A percentile compares a stretch with the other conserved stretches of the same genome.
These are phyloP conservation scores for Populus simonii DNA, from an alignment of 345 rosid genomes.

Conservation along the genomic window DNA sequence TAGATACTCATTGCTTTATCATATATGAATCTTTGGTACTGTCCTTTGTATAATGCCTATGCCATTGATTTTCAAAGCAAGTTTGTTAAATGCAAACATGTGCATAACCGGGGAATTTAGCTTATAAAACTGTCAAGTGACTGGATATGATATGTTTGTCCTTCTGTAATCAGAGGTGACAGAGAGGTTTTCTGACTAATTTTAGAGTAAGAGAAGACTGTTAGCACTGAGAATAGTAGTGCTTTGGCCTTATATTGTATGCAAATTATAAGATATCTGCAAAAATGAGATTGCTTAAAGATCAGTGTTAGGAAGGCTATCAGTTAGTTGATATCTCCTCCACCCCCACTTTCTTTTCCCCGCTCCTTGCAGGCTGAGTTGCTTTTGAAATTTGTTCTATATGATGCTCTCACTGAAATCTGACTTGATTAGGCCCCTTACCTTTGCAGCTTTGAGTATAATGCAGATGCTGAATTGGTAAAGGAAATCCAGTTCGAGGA, in stretches of 20 bases:
- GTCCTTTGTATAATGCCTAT: neutral
- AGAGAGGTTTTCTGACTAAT: neutral
- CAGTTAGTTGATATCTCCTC: neutral
- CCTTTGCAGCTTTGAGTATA: constrained; percentile 68
- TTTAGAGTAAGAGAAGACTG: neutral
- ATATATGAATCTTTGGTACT: neutral
- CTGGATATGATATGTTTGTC: too few relatives aligned
- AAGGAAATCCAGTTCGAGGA: constrained; percentile 81
- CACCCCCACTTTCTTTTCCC: neutral
- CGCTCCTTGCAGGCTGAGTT: neutral
- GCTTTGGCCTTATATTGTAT: neutral
- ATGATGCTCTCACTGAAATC: neutral
- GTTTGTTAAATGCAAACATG: neutral
- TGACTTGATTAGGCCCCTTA: neutral
- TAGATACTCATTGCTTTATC: neutral
- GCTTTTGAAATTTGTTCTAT: neutral
- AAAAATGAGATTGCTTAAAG: neutral
- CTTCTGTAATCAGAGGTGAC: neutral
- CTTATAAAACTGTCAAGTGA: too few relatives aligned
- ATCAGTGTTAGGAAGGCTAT: neutral
- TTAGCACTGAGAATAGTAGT: neutral
- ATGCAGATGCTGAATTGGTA: constrained; percentile 69
- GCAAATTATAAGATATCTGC: neutral
- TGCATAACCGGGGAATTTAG: neutral
- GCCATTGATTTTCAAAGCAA: neutral